Evolutionary conservation across 495 filamentous ascomycete species (phyloP), one percentile per base, ranked within the genome.

Genomic region (Talaromyces stipitatus): DNA sequence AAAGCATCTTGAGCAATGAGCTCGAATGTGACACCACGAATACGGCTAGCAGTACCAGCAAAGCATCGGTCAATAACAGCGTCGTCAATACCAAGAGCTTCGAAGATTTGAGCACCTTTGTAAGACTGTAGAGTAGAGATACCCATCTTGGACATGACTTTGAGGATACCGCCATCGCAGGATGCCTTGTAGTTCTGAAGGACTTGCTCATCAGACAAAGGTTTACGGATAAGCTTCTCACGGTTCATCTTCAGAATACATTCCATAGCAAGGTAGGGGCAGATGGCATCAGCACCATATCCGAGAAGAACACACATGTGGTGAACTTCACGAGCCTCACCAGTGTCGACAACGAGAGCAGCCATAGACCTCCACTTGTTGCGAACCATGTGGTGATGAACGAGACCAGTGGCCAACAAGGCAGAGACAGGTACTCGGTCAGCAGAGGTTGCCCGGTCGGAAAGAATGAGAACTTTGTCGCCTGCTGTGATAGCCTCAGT

Each of bases 91-190:
- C 94, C 94, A 45, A 99, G 85, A n/a, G 95, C 94, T 69, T 99
- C 94, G 61, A 97, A 99, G 61, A 99, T 99, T 76, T 99, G 94
- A 54, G 94, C 94, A 69, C 94, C 94, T 78, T 99, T 99, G 80
- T 99, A 99, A 63, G 89, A 95, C 69, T 94, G 90, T 45, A 99
- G 77, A 46, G 94, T 99, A 10, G 94, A 99, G 63, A 99, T 99
- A 74, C 94, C 94, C 94, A 99, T 99, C 80, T 99, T 99, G 74
- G 90, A 96, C 94, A 99, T 99, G 67, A 99, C 94, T 77, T 99
- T 99, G 57, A 99, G 80, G 59, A 99, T 96, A 72, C 94, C 94
- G 63, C 94, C 94, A 64, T 97, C 95, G 65, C 90, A 95, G 47
- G 94, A 99, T 65, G 94, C 89, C 78, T 95, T 95, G 80, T 97